These are phyloP conservation scores for Arthrocladium fulminans DNA, from an alignment of 2,329 filamentous ascomycete genomes.

Conservation along the genomic window DNA sequence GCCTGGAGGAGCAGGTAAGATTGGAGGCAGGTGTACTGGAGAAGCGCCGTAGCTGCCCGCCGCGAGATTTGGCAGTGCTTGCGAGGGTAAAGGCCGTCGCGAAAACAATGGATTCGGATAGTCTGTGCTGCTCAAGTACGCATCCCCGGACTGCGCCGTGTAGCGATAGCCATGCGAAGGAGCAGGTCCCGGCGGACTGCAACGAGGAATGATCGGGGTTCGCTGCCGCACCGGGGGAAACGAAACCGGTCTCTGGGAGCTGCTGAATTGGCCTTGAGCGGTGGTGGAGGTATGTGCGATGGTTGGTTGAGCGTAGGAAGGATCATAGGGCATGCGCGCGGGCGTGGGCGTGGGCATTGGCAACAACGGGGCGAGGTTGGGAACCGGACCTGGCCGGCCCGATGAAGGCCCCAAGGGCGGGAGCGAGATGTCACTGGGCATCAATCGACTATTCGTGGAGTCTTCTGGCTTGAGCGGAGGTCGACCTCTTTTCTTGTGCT, in stretches of 20 bases:
- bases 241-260: slow-evolving; percentile 3
- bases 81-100: neutral
- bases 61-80: neutral
- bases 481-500: slow-evolving; percentile 39
- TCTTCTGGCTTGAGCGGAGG: slow-evolving; percentile 27
- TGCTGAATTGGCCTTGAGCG: slow-evolving; percentile 6
- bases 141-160: neutral
- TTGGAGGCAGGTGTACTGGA: slow-evolving; percentile 22
- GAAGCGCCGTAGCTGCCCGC: neutral
- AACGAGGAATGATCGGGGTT: slow-evolving; percentile 5
- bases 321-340: neutral
- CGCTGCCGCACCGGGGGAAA: slow-evolving; percentile 8
- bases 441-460: slow-evolving; percentile 1
- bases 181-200: neutral
- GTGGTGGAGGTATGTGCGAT: slow-evolving; percentile 18
- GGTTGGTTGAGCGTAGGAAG: slow-evolving; percentile 14
- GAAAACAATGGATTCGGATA: slow-evolving; percentile 8
- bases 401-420: slow-evolving; percentile 2
- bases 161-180: neutral
- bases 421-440: neutral
- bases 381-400: neutral
- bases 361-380: neutral
- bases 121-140: neutral
- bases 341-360: neutral
- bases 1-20: slow-evolving; percentile 14